Evolutionary conservation across 2,329 filamentous ascomycete species (phyloP).

Genomic region (Epichloe bromicola): DNA sequence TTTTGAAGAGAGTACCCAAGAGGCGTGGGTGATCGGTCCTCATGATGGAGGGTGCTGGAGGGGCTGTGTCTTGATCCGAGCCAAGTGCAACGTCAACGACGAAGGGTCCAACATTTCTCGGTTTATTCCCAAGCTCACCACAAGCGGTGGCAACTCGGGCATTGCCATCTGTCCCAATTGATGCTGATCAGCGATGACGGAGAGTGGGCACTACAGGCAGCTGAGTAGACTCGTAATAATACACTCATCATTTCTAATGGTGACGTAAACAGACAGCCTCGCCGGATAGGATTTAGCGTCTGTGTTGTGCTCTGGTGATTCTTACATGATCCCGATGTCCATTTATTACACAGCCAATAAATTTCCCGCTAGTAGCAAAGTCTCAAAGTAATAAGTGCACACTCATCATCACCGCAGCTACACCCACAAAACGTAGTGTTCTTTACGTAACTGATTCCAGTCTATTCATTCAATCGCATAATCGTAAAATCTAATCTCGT

Average conservation of each 20-base stretch:
- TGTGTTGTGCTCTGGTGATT: not conserved
- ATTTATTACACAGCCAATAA: too few relatives aligned
- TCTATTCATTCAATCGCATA: not conserved
- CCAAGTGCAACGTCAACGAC: too few relatives aligned
- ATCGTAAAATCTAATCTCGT: slow-evolving; percentile 6
- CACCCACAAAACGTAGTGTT: too few relatives aligned
- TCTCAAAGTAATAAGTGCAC: not conserved
- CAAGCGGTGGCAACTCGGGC: too few relatives aligned
- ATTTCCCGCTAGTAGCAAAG: not conserved
- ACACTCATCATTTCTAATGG: slow-evolving; percentile 16
- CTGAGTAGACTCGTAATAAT: not conserved
- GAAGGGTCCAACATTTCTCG: too few relatives aligned
- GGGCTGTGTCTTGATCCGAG: too few relatives aligned
- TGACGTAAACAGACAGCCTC: slow-evolving; percentile 19
- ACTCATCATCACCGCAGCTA: not conserved
- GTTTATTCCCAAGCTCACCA: too few relatives aligned
- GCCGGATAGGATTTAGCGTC: not conserved
- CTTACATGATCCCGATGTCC: not conserved
- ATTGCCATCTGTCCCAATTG: too few relatives aligned
- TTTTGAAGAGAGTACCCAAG: too few relatives aligned
- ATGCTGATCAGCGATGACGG: not conserved
- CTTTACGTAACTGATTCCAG: not conserved
- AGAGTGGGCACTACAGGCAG: not conserved
- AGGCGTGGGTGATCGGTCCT: too few relatives aligned
- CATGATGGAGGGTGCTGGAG: too few relatives aligned